Evolutionary conservation across 192 early-diverging fungal species (phyloP), one percentile per base, ranked within the genome.

Genomic region (Coemansia sp.): DNA sequence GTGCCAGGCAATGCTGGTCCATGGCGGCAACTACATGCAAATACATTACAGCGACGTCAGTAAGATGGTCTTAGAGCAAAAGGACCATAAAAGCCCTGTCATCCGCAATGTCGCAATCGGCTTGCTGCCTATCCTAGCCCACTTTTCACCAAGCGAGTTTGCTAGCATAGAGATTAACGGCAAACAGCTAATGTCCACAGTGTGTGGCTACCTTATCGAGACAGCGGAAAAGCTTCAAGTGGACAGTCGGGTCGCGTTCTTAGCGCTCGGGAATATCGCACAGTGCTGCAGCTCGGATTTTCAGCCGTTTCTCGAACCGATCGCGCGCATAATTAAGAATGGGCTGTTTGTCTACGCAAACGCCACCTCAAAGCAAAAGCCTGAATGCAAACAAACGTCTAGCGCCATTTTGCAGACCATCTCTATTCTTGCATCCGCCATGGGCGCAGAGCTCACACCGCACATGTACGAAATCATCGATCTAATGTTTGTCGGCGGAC

Each of bases 401-500:
- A 78, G 77, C 4, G 81, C 89, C 12, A 85, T 92, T 40, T 91
- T 94, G 67, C 85, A 88, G 69, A 95, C 94, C 65, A 91, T 97
- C 65, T 89, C 91, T 19, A 90, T 92, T 88, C 84, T 98, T 19
- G 94, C 94, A 7, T 83, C 85, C 16, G 92, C 95, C 25, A 90
- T 98, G 42, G 91, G 94, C 16, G 90, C 90, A 64, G 90, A 88
- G 1, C 76, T 96, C 40, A 94, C 91, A 0, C 91, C 90, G 61
- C 85, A 94, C 67, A 86, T 95, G 84, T 89, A 91, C 48, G 92
- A 93, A n/a, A 67, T 97, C 10, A 64, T 97, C 45, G 92, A 96
- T 66, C 81, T 93, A 54, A 95, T 98, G 91, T 96, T 98, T 73
- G 86, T 89, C 5, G 85, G 88, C n/a, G 95, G 95, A 16, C 77